Percentiles rank a stretch among this genome's conserved stretches.
Conservation (phyloP, 116 monocot genomes). For the Posidonia oceanica region DNA sequence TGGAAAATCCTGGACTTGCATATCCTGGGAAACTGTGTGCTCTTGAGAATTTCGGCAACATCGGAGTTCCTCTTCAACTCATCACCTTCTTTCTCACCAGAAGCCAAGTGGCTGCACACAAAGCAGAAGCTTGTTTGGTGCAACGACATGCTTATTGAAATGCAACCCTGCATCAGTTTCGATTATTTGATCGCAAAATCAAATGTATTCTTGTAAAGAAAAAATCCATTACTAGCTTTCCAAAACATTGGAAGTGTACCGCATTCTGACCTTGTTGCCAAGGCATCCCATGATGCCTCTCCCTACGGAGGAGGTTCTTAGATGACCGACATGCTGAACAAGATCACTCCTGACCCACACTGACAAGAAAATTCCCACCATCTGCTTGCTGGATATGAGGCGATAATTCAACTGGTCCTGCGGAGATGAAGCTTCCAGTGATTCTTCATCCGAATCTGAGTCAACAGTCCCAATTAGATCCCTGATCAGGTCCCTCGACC, state of each 20-base stretch:
- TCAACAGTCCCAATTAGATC: slow-evolving; percentile 38
- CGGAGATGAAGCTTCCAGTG: neutral
- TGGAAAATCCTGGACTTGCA: slow-evolving; percentile 49
- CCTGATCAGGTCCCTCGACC: slow-evolving; percentile 37
- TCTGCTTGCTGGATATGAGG: slow-evolving; percentile 83
- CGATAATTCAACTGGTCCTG: slow-evolving; percentile 28
- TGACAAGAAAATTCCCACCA: slow-evolving; percentile 93
- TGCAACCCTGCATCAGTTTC: slow-evolving; percentile 96
- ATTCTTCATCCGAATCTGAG: slow-evolving; percentile 21
- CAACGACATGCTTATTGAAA: slow-evolving; percentile 88
- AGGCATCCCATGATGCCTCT: slow-evolving; percentile 94
- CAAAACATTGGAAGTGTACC: neutral
- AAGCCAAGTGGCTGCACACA: slow-evolving; percentile 89
- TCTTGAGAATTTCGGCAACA: slow-evolving; percentile 82
- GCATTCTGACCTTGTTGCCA: slow-evolving; percentile 69
- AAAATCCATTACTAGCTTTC: neutral
- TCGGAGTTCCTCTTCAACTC: slow-evolving; percentile 85
- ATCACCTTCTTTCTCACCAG: slow-evolving; percentile 95
- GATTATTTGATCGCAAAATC: too few relatives aligned
- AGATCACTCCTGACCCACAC: slow-evolving; percentile 85
- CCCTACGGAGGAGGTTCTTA: slow-evolving; percentile 58
- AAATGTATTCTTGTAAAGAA: neutral
- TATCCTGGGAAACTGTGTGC: slow-evolving; percentile 61
- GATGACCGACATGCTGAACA: slow-evolving; percentile 65
- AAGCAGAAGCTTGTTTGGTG: slow-evolving; percentile 78